Base-by-base conservation (phyloP, 495 filamentous ascomycete genomes). In the Pyrenula aspistea region DNA sequence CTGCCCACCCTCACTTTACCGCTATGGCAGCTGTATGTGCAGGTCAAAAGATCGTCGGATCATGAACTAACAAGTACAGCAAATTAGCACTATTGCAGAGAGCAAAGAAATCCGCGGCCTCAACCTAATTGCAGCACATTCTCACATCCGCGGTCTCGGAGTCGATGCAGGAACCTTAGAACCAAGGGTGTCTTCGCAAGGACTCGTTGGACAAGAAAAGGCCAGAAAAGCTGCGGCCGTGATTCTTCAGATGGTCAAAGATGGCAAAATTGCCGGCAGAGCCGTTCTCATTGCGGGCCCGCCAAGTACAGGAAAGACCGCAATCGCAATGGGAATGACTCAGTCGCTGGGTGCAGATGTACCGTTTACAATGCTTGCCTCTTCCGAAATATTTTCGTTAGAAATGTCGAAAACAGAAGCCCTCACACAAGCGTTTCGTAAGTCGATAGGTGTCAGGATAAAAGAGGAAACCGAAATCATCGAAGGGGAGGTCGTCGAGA, bases 401-500 rank as follows among this genome's bases (percentile, higher is more conserved):
- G 94, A 97, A 67, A 97, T 99, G 91, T 94, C 88, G 55, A 99
- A 97, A 74, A 97, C 93, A 10, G 93, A 99, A 70, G 91, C 94
- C 24, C 81, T 99, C 49, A 95, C 90, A 49, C 94, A 99, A 67
- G 94, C 94, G 8, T 99, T 99, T 77, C 81, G 93, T 49, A 95
- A 94, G 67, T 94, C 89, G 25, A 97, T 99, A 59, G 94, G 91
- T 54, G 92, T 96, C 55, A 77, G 91, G 55, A 97, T 97, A 71
- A 96, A 94, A 68, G 92, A 97, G 65, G 92, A 97, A 73, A 95
- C 91, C 61, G 91, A 99, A 69, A 92, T 99, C 63, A 97, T 99
- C 71, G 92, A 96, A 74, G 93, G 93, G 59, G 93, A 99, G 71
- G 94, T 97, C 0, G 94, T 99, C 53, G 93, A 99, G 73, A 97